These are phyloP conservation scores for Tilletiaria anomala DNA, from an alignment of 1,284 basidiomycete genomes.

Conservation along the genomic window DNA sequence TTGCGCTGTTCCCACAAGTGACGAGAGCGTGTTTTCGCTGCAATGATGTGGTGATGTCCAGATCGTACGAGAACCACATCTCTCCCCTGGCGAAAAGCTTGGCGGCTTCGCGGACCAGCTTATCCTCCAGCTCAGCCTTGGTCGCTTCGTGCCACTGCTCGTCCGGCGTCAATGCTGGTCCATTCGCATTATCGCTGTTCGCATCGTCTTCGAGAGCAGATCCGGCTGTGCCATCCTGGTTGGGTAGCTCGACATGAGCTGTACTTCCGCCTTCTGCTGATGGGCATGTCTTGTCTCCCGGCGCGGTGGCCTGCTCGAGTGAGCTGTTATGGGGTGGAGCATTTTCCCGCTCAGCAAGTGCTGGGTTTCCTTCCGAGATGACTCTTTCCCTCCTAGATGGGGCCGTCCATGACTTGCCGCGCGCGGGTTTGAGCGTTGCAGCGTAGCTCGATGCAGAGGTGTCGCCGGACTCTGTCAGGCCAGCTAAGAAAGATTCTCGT, in stretches of 20 bases:
- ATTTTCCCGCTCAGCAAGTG: constrained; percentile 6
- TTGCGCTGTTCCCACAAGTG: constrained; percentile 1
- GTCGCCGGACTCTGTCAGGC: too few species aligned
- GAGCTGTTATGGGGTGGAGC: constrained; percentile 8
- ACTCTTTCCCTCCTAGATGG: constrained; percentile 1
- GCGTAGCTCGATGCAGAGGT: not conserved
- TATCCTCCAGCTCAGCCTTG: constrained; percentile 28
- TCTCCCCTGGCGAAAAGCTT: constrained; percentile 26
- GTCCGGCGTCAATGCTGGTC: constrained; percentile 6
- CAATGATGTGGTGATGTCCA: constrained; percentile 44
- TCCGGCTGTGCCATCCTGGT: constrained; percentile 7
- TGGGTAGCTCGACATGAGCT: constrained; percentile 10
- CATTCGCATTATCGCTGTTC: constrained; percentile 3
- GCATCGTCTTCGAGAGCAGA: constrained; percentile 1
- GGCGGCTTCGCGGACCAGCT: constrained; percentile 24
- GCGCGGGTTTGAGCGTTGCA: not conserved
- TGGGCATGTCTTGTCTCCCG: constrained; percentile 4
- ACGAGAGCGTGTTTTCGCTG: constrained; percentile 41
- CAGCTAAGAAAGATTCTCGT: too few species aligned
- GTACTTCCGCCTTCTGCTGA: not conserved
- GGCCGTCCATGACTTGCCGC: not conserved
- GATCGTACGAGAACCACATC: constrained; percentile 42
- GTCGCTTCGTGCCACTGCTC: constrained; percentile 23
- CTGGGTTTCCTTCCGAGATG: constrained; percentile 10
- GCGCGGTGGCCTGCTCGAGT: constrained; percentile 11